Percentiles rank a stretch among this genome's conserved stretches.
Evolutionary conservation across 2,329 filamentous ascomycete genomes (phyloP).

Genomic region (Phaeophleospora eucalypticola): DNA sequence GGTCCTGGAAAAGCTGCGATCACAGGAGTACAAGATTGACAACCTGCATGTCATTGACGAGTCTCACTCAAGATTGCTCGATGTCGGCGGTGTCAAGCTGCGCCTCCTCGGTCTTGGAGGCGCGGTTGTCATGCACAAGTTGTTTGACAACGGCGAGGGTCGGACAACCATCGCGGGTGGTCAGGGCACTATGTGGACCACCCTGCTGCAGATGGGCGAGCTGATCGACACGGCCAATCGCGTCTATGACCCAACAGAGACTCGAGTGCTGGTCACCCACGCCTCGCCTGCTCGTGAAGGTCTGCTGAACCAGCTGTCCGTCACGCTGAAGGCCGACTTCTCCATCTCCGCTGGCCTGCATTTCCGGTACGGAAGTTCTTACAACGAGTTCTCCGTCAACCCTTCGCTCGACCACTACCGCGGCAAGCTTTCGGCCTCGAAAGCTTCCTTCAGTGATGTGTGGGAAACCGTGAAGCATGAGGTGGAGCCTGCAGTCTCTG

Average conservation of each 20-base stretch:
- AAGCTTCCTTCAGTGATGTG: slow-evolving; percentile 97
- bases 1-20: slow-evolving; percentile 94
- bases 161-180: slow-evolving; percentile 97
- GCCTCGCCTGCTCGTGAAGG: slow-evolving; percentile 95
- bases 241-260: slow-evolving; percentile 97
- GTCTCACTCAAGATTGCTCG: slow-evolving; percentile 89
- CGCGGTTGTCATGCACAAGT: slow-evolving; percentile 98
- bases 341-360: slow-evolving; percentile 96
- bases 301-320: slow-evolving; percentile 93
- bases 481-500: slow-evolving; percentile 87
- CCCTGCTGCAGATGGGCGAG: slow-evolving; percentile 94
- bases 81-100: slow-evolving; percentile 93
- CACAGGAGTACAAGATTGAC: slow-evolving; percentile 93
- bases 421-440: slow-evolving; percentile 94
- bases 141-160: slow-evolving; percentile 97
- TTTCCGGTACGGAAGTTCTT: slow-evolving; percentile 97
- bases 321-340: slow-evolving; percentile 96
- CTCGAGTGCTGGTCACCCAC: slow-evolving; percentile 92
- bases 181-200: slow-evolving; percentile 99
- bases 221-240: slow-evolving; percentile 96
- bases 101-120: slow-evolving; percentile 89
- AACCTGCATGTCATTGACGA: slow-evolving; percentile 99
- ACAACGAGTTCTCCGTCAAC: slow-evolving; percentile 99
- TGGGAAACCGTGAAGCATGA: slow-evolving; percentile 98
- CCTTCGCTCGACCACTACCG: slow-evolving; percentile 97